Base-by-base conservation (phyloP, 2,329 filamentous ascomycete genomes). In the Epichloe elymi region DNA sequence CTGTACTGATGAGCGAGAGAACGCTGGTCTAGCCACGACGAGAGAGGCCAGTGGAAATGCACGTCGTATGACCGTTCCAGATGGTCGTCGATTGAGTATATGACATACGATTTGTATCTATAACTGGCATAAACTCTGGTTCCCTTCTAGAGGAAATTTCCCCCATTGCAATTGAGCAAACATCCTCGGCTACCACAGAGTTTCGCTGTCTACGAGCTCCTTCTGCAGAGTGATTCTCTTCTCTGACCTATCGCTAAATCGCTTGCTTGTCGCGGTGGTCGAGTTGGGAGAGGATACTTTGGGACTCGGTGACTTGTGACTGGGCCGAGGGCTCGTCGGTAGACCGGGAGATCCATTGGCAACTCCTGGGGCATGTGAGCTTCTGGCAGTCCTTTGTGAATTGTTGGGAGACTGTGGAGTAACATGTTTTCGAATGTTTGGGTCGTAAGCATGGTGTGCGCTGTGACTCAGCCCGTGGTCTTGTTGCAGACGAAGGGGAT, bases 381-480 rank as follows among this genome's bases (percentile, higher is more conserved):
- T 55, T 20, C 58, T 53, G 4, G 49, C 30, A 1, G 51, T 52
- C 11, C 53, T 55, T 19, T 48, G 46, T 23, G 36, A 40, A n/a
- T 17, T 7, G 5, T 17, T 8, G 3, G 57, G 59, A 2, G 61
- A 64, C 6, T 44, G 55, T 5, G 62, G 61, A 1, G 62, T 63
- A 38, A 61, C 46, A 33, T 65, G 61, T 10, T 58, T 59, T 46
- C 65, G 60, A 26, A 67, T 66, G 38, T 65, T 56, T 3, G 64
- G 64, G 35, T 67, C 62, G 51, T 66, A 67, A 44, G 64, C 56
- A 46, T 62, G 59, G 42, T 67, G 65, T 4, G 60, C 58, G 15
- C 55, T 56, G 35, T 63, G 56, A 38, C 51, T 57, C 5, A 56
- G 39, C 14, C 40, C 3, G 10, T 33, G 35, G 14, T 14, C 37